These are phyloP conservation scores for Populus trichocarpa DNA, from an alignment of 441 rosid species.

Conservation along the genomic window DNA sequence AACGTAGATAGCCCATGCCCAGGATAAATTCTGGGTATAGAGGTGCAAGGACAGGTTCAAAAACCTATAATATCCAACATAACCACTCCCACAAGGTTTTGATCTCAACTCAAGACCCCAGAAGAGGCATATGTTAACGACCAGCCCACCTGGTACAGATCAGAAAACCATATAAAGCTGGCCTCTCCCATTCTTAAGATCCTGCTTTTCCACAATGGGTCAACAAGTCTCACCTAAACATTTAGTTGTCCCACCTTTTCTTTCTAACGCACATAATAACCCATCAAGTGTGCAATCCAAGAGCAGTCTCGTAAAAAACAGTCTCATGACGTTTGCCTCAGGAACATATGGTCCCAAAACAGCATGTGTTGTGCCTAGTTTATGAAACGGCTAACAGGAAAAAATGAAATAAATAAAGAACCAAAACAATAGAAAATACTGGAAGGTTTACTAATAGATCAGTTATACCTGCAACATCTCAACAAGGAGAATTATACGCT, in stretches of 20 bases:
- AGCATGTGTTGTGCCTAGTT: not conserved
- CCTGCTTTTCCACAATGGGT: not conserved
- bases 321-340: not conserved
- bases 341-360: not conserved
- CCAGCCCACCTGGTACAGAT: not conserved
- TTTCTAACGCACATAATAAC: not conserved
- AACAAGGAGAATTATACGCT: conserved; percentile 85
- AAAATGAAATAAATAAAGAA: not conserved
- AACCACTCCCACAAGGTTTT: not conserved
- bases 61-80: not conserved
- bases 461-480: conserved; percentile 93
- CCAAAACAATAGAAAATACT: not conserved
- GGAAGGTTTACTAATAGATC: conserved; percentile 2
- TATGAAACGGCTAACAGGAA: not conserved
- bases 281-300: not conserved
- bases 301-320: not conserved
- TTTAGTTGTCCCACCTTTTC: not conserved
- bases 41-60: not conserved
- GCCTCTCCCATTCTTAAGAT: not conserved
- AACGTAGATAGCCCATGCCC: not conserved
- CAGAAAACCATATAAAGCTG: not conserved
- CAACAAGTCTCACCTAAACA: not conserved
- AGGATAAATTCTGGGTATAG: not conserved
- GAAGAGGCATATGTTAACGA: not conserved
- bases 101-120: not conserved